phyloP scores from a whole-genome alignment of 371 early-diverging fungal species.

The Mortierella sp. region DNA sequence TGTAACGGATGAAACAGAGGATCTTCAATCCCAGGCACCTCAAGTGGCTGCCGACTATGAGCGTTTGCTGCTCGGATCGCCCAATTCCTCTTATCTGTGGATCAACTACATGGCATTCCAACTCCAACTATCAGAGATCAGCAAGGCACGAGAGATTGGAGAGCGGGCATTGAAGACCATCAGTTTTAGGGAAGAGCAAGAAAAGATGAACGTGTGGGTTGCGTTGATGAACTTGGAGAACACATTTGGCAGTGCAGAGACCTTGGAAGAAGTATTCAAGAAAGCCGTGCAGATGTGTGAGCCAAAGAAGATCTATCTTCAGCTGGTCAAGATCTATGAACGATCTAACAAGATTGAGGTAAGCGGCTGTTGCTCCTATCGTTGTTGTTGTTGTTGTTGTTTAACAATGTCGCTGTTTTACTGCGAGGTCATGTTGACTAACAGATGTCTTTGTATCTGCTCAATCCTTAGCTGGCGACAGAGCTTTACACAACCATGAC shows the following conservation, averaged over 20 bases:
- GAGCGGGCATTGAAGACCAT: conserved; percentile 95
- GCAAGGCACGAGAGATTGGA: conserved; percentile 90
- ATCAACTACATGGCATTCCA: conserved; percentile 98
- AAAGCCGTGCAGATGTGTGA: conserved; percentile 85
- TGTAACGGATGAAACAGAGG: conserved; percentile 66
- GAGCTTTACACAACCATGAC: conserved; percentile 78
- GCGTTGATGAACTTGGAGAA: conserved; percentile 95
- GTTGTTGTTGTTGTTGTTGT: too few relatives aligned
- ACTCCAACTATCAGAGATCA: conserved; percentile 88
- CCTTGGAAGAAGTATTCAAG: conserved; percentile 83
- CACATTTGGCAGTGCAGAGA: conserved; percentile 86
- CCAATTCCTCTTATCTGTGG: conserved; percentile 96
- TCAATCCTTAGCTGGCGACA: conserved; percentile 66
- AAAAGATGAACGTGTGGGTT: conserved; percentile 96
- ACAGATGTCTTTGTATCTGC: neutral
- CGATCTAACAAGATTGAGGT: conserved; percentile 79
- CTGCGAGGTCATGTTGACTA: too few relatives aligned
- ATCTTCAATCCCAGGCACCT: conserved; percentile 65
- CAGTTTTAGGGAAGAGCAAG: conserved; percentile 91
- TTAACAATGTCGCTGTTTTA: too few relatives aligned
- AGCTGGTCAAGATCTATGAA: conserved; percentile 90
- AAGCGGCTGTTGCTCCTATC: conserved; percentile 19
- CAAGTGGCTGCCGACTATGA: conserved; percentile 84
- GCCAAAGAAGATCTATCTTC: conserved; percentile 87
- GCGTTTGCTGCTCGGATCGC: conserved; percentile 89